phyloP scores from a whole-genome alignment of 2,329 filamentous ascomycete species.

The Diaporthe ampelina region DNA sequence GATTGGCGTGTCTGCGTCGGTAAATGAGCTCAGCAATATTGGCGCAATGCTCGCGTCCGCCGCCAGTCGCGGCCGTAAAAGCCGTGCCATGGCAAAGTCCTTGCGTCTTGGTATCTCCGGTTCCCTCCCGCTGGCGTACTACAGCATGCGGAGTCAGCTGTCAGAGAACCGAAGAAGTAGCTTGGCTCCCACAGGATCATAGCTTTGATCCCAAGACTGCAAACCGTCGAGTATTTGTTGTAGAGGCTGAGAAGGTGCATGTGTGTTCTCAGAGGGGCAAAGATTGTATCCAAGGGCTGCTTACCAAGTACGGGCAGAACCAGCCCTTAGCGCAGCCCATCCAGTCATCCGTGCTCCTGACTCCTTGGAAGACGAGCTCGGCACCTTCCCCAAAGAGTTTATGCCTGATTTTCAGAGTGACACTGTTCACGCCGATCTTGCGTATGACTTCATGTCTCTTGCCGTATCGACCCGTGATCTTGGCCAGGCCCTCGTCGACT shows the following conservation, averaged over 20 bases:
- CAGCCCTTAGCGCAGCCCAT: slow-evolving; percentile 43
- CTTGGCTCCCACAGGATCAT: too few relatives aligned
- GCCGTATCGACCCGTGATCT: slow-evolving; percentile 36
- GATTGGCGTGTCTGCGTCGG: slow-evolving; percentile 41
- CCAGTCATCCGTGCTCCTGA: slow-evolving; percentile 35
- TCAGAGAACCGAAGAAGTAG: too few relatives aligned
- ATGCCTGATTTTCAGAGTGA: slow-evolving; percentile 42
- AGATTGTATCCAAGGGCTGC: too few relatives aligned
- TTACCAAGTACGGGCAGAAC: slow-evolving; percentile 43
- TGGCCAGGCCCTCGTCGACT: slow-evolving; percentile 41
- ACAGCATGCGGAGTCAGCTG: too few relatives aligned
- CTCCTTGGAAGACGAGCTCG: slow-evolving; percentile 42
- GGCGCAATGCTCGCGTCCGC: slow-evolving; percentile 42
- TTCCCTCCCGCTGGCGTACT: slow-evolving; percentile 41
- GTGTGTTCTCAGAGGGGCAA: too few relatives aligned
- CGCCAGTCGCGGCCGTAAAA: slow-evolving; percentile 42
- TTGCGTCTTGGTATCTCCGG: slow-evolving; percentile 42
- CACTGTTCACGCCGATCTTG: slow-evolving; percentile 41
- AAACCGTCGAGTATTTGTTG: too few relatives aligned
- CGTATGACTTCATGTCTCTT: slow-evolving; percentile 38
- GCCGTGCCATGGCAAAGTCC: slow-evolving; percentile 42
- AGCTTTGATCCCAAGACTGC: too few relatives aligned
- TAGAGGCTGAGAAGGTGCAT: too few relatives aligned
- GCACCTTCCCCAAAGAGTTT: slow-evolving; percentile 44
- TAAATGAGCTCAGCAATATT: slow-evolving; percentile 40